A percentile compares a stretch with the other conserved stretches of the same genome.
These are phyloP conservation scores for Russula griseocarnosa DNA, from an alignment of 768 basidiomycete genomes.

Conservation along the genomic window DNA sequence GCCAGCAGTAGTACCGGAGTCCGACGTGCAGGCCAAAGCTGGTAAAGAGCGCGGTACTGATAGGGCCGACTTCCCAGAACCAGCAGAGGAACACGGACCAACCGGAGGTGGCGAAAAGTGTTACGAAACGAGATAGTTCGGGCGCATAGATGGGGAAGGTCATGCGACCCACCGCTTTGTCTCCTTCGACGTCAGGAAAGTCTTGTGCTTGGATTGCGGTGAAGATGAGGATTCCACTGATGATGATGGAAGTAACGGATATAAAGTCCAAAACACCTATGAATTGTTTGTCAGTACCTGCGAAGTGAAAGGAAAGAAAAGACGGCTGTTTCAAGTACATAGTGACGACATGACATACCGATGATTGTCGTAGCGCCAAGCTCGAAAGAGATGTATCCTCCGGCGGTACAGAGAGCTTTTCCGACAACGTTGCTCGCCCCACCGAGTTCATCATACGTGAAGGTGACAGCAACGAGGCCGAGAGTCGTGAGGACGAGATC, in stretches of 20 bases:
- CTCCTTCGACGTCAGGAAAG: constrained; percentile 32
- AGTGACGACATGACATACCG: constrained; percentile 10
- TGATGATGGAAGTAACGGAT: constrained; percentile 25
- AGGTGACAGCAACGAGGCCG: constrained; percentile 28
- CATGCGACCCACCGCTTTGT: constrained; percentile 26
- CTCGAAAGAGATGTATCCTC: constrained; percentile 29
- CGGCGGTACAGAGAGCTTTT: constrained; percentile 28
- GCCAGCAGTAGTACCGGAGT: constrained; percentile 24
- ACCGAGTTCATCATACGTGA: constrained; percentile 24
- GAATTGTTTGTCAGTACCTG: neutral
- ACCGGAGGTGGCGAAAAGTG: constrained; percentile 25
- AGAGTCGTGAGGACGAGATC: constrained; percentile 27
- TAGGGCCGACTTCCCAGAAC: constrained; percentile 28
- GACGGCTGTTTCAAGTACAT: neutral
- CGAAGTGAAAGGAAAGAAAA: neutral
- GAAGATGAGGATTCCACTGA: constrained; percentile 27
- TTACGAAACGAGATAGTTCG: constrained; percentile 25
- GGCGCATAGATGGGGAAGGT: constrained; percentile 31
- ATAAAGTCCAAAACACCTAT: constrained; percentile 20
- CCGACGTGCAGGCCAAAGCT: constrained; percentile 28
- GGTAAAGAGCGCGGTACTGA: constrained; percentile 19
- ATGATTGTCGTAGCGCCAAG: constrained; percentile 27
- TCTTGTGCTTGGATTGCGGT: constrained; percentile 31
- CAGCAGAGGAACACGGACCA: constrained; percentile 30
- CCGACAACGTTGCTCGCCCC: constrained; percentile 18